Base-by-base conservation (phyloP, 2,329 filamentous ascomycete species). In the Exophiala spinifera region DNA sequence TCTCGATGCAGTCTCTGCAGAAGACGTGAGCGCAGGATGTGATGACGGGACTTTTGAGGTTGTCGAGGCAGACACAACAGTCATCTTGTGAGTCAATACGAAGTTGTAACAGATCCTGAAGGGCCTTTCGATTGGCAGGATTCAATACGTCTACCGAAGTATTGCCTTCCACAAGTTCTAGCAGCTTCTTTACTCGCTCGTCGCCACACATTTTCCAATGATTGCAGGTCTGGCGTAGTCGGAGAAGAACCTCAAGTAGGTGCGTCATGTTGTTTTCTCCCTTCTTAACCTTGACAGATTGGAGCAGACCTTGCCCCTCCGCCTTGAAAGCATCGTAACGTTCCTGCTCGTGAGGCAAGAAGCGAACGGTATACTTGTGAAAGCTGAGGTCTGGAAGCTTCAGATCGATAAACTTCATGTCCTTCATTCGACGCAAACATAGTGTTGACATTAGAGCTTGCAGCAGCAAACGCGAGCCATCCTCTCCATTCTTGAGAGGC, bases 331-430 rank as follows among this genome's bases (percentile, higher is more conserved):
- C 31, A 36, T 89, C 82, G 66, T 95, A 96, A 71, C 88, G 89
- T 63, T 84, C 81, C 61, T 84, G 79, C 68, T 95, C 91, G 33
- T 91, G 84, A 0, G 81, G 71, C 40, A 84, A 80, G 64, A 95
- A 90, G 7, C 84, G 77, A 61, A 95, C 83, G 7, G 82, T 82
- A 64, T 94, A 85, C 4, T 94, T 77, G 61, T 87, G 91, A 66
- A 92, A 89, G 1, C 84, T 86, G 65, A 95, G 84, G 13, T 84
- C 76, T 0, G 91, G 90, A 7, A 95, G 77, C 58, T 84, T 87
- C 17, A 95, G 75, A 61, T 95, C 89, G 49, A 96, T 81, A 65
- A 95, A 95, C 4, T 80, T 79, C 90, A 96, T 95, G 52, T 92
- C 86, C 68, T 96, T 96, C 69, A 85, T 87, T 34, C 91, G 83